Evolutionary conservation across 2,329 filamentous ascomycete genomes (phyloP).

Genomic region (Clonostachys byssicola): DNA sequence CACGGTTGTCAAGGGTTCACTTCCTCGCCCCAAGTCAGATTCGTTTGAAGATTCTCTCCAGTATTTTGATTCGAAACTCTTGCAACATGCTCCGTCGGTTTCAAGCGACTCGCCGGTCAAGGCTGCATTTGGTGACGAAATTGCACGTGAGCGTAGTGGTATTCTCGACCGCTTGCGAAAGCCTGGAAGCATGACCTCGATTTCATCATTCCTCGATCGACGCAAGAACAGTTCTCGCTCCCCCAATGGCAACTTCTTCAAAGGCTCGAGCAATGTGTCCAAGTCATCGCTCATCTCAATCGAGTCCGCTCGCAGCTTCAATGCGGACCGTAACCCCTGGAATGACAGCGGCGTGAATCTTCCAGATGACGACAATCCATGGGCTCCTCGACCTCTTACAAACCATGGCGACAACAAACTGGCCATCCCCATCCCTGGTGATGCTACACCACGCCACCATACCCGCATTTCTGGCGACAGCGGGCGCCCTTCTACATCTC

Average conservation of each 20-base stretch:
- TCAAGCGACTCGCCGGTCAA: constrained; percentile 87
- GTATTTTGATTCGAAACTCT: constrained; percentile 94
- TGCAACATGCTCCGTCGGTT: constrained; percentile 80
- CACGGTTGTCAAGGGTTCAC: constrained; percentile 84
- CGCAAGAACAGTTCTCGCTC: constrained; percentile 92
- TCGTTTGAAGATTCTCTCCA: constrained; percentile 96
- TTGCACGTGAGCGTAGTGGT: constrained; percentile 71
- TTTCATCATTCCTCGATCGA: constrained; percentile 92
- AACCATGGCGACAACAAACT: constrained; percentile 63
- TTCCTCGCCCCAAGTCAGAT: constrained; percentile 96
- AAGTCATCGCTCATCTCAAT: constrained; percentile 95
- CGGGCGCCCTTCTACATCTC: constrained; percentile 88
- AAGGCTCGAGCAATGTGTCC: constrained; percentile 84
- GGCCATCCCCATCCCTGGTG: constrained; percentile 66
- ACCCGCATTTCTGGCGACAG: constrained; percentile 84
- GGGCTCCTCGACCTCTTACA: constrained; percentile 58
- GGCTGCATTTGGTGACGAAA: constrained; percentile 75
- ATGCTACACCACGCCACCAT: constrained; percentile 79
- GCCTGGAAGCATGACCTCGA: constrained; percentile 89
- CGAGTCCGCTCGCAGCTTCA: constrained; percentile 87
- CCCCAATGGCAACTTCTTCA: constrained; percentile 81
- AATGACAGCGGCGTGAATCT: constrained; percentile 97
- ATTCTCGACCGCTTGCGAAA: constrained; percentile 94
- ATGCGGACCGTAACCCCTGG: constrained; percentile 93
- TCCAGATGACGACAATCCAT: constrained; percentile 76